Conservation (phyloP, 2,329 filamentous ascomycete genomes). For the Fusarium virguliforme region DNA sequence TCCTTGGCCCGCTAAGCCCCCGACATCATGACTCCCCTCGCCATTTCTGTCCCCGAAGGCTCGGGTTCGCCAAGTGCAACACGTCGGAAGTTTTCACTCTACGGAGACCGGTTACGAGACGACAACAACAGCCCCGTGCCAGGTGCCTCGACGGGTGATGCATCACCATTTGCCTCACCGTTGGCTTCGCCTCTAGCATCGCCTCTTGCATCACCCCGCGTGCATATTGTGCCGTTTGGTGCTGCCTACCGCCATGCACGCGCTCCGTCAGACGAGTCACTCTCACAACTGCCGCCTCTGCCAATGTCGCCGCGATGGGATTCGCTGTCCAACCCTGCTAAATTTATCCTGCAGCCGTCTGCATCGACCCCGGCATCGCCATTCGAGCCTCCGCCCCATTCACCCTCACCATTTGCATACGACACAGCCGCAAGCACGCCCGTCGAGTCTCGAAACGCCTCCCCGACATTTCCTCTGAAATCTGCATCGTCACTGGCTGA, state of each 20-base stretch:
- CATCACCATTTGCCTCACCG: constrained; percentile 48
- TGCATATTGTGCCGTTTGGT: constrained; percentile 47
- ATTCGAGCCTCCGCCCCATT: constrained; percentile 48
- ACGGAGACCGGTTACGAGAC: constrained; percentile 43
- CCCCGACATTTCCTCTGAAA: constrained; percentile 52
- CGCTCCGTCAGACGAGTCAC: constrained; percentile 44
- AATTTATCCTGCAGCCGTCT: constrained; percentile 49
- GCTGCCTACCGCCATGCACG: constrained; percentile 42
- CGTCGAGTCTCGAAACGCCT: constrained; percentile 51
- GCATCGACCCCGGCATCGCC: constrained; percentile 47
- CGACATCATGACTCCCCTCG: constrained; percentile 43
- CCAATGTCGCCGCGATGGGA: constrained; percentile 65
- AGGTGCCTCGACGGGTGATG: constrained; percentile 38
- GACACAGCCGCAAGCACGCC: constrained; percentile 44
- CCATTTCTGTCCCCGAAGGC: constrained; percentile 44
- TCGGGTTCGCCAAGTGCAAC: constrained; percentile 43
- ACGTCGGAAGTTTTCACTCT: constrained; percentile 44
- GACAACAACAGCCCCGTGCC: constrained; percentile 43
- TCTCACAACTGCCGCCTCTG: constrained; percentile 55
- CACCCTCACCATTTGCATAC: constrained; percentile 48
- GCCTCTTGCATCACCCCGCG: constrained; percentile 44
- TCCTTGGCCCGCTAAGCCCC: constrained; percentile 26
- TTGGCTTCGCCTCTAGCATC: constrained; percentile 43
- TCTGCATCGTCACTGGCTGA: constrained; percentile 55
- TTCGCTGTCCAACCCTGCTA: constrained; percentile 53